Conservation (phyloP, 306 rosid species). For the Sindora glabra region DNA sequence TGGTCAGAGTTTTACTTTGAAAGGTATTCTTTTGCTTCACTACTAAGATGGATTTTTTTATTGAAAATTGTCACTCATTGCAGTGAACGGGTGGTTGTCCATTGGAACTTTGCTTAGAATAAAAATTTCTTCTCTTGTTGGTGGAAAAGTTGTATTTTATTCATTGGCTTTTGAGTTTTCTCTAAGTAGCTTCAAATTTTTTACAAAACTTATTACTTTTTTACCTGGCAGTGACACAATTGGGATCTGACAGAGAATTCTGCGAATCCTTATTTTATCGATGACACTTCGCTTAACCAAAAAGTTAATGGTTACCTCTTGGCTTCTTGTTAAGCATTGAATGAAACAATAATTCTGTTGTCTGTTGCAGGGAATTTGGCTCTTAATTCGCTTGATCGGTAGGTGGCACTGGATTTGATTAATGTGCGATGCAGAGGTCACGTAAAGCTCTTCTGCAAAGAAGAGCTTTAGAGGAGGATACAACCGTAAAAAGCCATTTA, state of each 20-base stretch:
- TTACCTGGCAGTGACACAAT: not conserved
- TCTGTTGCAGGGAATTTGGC: conserved; percentile 25
- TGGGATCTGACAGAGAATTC: not conserved
- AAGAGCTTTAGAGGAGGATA: conserved; percentile 51
- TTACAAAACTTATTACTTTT: not conserved
- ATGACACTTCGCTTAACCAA: conserved; percentile 12
- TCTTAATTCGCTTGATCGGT: not conserved
- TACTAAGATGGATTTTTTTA: conserved; percentile 27
- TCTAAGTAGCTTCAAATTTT: not conserved
- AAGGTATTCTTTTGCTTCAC: conserved; percentile 31
- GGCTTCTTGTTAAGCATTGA: not conserved
- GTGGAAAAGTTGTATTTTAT: conserved; percentile 6
- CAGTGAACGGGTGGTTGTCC: not conserved
- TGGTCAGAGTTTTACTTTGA: conserved; percentile 26
- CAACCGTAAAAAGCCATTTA: conserved; percentile 39
- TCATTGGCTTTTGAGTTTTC: not conserved
- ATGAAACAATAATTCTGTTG: conserved; percentile 13
- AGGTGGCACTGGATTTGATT: conserved; percentile 33
- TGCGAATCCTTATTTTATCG: not conserved
- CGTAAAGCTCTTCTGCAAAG: conserved; percentile 62
- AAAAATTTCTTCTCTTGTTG: conserved; percentile 4
- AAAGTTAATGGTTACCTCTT: conserved; percentile 5
- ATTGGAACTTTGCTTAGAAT: conserved; percentile 21
- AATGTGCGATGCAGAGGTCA: conserved; percentile 80
- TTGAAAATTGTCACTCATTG: not conserved